Conservation (phyloP, 345 rosid genomes). For the Camelina neglecta region DNA sequence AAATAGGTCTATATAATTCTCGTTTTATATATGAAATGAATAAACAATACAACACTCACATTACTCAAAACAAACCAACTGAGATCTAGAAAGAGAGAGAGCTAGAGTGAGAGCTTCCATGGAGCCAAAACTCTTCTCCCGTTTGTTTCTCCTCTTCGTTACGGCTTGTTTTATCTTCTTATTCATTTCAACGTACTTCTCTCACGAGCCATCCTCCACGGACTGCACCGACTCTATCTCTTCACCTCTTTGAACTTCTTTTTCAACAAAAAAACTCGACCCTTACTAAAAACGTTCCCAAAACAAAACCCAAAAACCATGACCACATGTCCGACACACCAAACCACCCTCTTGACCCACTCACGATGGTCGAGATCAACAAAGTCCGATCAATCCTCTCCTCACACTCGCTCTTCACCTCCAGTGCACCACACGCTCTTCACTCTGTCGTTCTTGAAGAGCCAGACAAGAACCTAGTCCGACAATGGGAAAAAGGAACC, state of each 20-base stretch:
- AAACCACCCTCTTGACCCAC: conserved; percentile 68
- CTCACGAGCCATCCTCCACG: conserved; percentile 47
- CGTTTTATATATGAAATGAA: neutral
- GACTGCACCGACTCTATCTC: conserved; percentile 50
- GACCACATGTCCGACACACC: conserved; percentile 59
- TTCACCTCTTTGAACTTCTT: conserved; percentile 63
- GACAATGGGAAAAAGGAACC: conserved; percentile 62
- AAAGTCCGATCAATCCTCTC: conserved; percentile 56
- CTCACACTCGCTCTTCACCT: conserved; percentile 61
- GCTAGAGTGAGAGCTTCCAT: conserved; percentile 34
- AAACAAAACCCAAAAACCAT: conserved; percentile 43
- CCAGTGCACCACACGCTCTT: conserved; percentile 46
- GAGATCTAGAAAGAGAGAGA: neutral
- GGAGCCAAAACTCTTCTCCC: conserved; percentile 60
- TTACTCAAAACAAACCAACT: neutral
- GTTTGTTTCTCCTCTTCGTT: conserved; percentile 52
- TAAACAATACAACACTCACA: neutral
- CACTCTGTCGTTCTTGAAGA: conserved; percentile 80
- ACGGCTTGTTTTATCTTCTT: conserved; percentile 51
- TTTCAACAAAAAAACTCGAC: conserved; percentile 44
- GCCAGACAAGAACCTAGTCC: conserved; percentile 67
- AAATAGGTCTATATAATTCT: too few relatives aligned
- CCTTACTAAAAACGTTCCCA: conserved; percentile 19
- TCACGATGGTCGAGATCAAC: conserved; percentile 60
- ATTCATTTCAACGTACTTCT: conserved; percentile 62